Evolutionary conservation across 2,329 filamentous ascomycete species (phyloP).

Genomic region (Botrytis sinoallii): DNA sequence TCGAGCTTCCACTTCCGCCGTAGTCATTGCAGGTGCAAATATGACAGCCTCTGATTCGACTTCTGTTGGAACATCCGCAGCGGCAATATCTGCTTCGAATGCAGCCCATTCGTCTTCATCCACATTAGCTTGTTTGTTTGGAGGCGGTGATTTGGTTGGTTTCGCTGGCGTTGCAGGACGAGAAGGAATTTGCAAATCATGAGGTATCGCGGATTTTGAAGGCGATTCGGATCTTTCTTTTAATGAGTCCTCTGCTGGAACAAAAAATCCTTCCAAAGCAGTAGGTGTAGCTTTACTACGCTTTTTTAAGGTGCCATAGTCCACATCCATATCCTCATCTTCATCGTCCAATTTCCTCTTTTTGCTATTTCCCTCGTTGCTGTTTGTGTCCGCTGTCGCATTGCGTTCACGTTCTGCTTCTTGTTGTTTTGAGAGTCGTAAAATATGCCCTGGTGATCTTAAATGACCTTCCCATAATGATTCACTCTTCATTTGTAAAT

Average conservation of each 20-base stretch:
- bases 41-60: conserved; percentile 54
- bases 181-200: conserved; percentile 61
- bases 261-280: conserved; percentile 39
- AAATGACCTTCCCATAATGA: conserved; percentile 64
- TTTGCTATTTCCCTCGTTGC: conserved; percentile 37
- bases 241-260: conserved; percentile 24
- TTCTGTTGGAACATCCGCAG: conserved; percentile 39
- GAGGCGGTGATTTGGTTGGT: conserved; percentile 44
- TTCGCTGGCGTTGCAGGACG: conserved; percentile 57
- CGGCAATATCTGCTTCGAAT: conserved; percentile 77
- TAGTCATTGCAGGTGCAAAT: conserved; percentile 64
- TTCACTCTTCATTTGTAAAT: conserved; percentile 62
- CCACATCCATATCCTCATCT: conserved; percentile 33
- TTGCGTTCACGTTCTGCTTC: conserved; percentile 18
- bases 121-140: conserved; percentile 42
- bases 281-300: conserved; percentile 41
- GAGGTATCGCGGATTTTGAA: conserved; percentile 15
- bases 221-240: conserved; percentile 10
- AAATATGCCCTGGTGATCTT: conserved; percentile 45
- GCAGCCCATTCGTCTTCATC: conserved; percentile 84
- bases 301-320: conserved; percentile 44
- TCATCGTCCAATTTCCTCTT: conserved; percentile 50
- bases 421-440: conserved; percentile 38
- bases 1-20: conserved; percentile 58
- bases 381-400: neutral